Percentiles rank a stretch among this genome's conserved stretches.
Evolutionary conservation across 495 filamentous ascomycete species (phyloP).

Genomic region (Hypoxylon crocopeplum): DNA sequence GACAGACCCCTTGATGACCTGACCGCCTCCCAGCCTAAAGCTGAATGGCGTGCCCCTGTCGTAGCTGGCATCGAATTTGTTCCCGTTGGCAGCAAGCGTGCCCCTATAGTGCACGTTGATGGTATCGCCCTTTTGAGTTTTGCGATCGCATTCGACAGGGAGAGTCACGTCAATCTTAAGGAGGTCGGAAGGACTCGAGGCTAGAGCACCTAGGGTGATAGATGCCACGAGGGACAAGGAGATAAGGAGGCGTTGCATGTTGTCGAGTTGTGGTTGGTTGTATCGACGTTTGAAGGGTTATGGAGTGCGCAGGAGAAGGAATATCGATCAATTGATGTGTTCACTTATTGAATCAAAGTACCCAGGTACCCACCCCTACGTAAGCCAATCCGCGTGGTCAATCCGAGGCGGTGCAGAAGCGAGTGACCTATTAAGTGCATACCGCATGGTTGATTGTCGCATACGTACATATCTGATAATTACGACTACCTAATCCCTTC

Average conservation of each 20-base stretch:
- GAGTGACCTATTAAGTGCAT: too few relatives aligned
- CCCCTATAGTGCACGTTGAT: slow-evolving; percentile 89
- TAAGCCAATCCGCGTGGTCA: too few relatives aligned
- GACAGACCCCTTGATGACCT: slow-evolving; percentile 84
- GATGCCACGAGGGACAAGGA: slow-evolving; percentile 62
- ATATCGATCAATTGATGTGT: too few relatives aligned
- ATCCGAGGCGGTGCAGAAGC: too few relatives aligned
- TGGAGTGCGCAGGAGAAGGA: too few relatives aligned
- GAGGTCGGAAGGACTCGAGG: slow-evolving; percentile 58
- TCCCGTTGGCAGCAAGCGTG: slow-evolving; percentile 65
- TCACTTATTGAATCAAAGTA: too few relatives aligned
- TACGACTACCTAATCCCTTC: too few relatives aligned
- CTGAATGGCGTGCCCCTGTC: slow-evolving; percentile 74
- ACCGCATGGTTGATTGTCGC: too few relatives aligned
- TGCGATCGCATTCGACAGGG: slow-evolving; percentile 70
- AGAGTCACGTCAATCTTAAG: slow-evolving; percentile 80
- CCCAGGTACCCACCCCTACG: too few relatives aligned
- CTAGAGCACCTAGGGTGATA: slow-evolving; percentile 56
- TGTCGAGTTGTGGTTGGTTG: slow-evolving; percentile 28
- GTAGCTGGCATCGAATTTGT: slow-evolving; percentile 72
- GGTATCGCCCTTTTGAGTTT: slow-evolving; percentile 76
- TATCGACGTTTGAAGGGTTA: too few relatives aligned
- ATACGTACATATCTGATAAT: too few relatives aligned
- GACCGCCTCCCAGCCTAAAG: slow-evolving; percentile 79
- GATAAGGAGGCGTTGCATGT: slow-evolving; percentile 64